Evolutionary conservation across 306 rosid species (phyloP).

Genomic region (Ziziphus jujuba): DNA sequence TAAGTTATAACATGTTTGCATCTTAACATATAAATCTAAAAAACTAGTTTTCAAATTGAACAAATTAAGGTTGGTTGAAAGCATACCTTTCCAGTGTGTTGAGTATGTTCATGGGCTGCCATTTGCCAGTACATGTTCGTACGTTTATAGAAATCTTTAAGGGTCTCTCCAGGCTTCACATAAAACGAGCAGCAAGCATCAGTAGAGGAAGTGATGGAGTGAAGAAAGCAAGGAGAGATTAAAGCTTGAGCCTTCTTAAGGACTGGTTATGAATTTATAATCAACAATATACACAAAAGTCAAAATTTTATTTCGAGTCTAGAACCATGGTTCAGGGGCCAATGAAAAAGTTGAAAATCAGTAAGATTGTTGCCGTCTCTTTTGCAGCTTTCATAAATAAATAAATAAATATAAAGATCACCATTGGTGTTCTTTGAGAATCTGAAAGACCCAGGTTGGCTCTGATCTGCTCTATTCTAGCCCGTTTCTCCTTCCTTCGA

Average conservation of each 20-base stretch:
- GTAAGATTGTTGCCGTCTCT: no score
- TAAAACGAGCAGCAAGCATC: slow-evolving; percentile 30
- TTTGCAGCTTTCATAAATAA: no score
- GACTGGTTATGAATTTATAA: slow-evolving; percentile 7
- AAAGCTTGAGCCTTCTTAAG: slow-evolving; percentile 3
- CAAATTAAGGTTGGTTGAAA: neutral
- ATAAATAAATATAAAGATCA: slow-evolving; percentile 7
- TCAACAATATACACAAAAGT: neutral
- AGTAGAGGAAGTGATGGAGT: slow-evolving; percentile 25
- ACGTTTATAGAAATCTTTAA: slow-evolving; percentile 87
- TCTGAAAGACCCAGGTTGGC: slow-evolving; percentile 99
- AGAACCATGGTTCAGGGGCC: neutral
- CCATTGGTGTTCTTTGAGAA: slow-evolving; percentile 93
- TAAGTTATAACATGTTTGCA: slow-evolving; percentile 18
- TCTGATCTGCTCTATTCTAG: slow-evolving; percentile 92
- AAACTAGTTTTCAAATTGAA: neutral
- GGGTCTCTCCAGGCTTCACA: slow-evolving; percentile 77
- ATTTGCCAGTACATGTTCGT: slow-evolving; percentile 98
- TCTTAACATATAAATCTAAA: neutral
- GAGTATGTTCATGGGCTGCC: slow-evolving; percentile 99
- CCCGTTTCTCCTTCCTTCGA: slow-evolving; percentile 90
- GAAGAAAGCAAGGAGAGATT: slow-evolving; percentile 16
- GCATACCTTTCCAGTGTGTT: slow-evolving; percentile 91
- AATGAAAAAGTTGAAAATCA: no score
- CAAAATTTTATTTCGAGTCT: neutral